phyloP scores from a whole-genome alignment of 139 green algal genomes.

The Axilococcus clingmanii region DNA sequence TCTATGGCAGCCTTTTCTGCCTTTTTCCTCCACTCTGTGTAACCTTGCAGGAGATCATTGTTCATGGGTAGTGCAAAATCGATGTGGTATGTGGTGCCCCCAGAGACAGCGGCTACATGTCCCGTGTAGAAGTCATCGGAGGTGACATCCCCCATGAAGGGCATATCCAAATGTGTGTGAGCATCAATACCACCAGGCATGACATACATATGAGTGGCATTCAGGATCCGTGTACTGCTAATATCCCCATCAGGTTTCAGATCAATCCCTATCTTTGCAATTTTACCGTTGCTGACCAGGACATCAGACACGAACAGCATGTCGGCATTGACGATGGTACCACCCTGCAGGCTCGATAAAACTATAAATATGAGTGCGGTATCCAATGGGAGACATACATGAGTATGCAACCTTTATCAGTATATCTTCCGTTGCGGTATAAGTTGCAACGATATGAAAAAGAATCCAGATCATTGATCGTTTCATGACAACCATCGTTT shows the following conservation, averaged over 20 bases:
- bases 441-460: too few species aligned
- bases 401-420: too few species aligned
- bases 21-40: slow-evolving; percentile 46
- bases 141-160: slow-evolving; percentile 79
- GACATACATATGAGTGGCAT: slow-evolving; percentile 70
- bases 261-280: slow-evolving; percentile 42
- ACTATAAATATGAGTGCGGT: too few species aligned
- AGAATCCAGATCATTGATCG: too few species aligned
- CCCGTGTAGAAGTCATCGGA: slow-evolving; percentile 79
- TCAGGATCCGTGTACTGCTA: slow-evolving; percentile 36
- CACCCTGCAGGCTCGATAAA: slow-evolving; percentile 67
- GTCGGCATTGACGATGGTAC: slow-evolving; percentile 86
- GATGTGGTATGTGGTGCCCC: slow-evolving; percentile 94
- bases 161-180: slow-evolving; percentile 94
- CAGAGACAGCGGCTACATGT: slow-evolving; percentile 75
- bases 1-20: slow-evolving; percentile 68
- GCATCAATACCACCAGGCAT: slow-evolving; percentile 96
- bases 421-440: too few species aligned
- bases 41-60: slow-evolving; percentile 59
- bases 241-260: slow-evolving; percentile 23
- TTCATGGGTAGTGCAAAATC: slow-evolving; percentile 87
- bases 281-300: slow-evolving; percentile 62
- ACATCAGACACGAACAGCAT: slow-evolving; percentile 56
- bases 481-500: too few species aligned
- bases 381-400: too few species aligned